Percentiles rank a stretch among this genome's conserved stretches.
These are phyloP conservation scores for Coemansia sp. DNA, from an alignment of 192 early-diverging fungal species.

Conservation along the genomic window DNA sequence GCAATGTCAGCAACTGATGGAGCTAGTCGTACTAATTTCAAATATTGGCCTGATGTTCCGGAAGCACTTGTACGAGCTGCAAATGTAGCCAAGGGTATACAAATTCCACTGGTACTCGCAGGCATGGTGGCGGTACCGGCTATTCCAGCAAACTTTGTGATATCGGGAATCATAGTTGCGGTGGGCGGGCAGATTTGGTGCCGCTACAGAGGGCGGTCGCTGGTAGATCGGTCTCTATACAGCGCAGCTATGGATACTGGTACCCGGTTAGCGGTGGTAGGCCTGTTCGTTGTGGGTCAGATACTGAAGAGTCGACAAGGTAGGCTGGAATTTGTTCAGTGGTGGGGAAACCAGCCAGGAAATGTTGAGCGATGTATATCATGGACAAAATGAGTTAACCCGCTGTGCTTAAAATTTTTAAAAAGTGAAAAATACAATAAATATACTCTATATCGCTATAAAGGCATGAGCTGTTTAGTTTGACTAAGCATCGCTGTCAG, in stretches of 20 bases:
- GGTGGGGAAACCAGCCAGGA: constrained; percentile 45
- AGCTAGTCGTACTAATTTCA: not conserved
- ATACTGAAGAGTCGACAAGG: constrained; percentile 11
- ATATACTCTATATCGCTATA: not conserved
- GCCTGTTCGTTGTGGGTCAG: constrained; percentile 38
- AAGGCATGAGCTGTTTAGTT: not conserved
- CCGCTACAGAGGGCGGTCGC: constrained; percentile 12
- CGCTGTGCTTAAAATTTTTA: not conserved
- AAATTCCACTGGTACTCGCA: constrained; percentile 43
- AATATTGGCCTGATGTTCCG: not conserved
- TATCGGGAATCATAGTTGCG: constrained; percentile 35
- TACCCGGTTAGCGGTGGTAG: constrained; percentile 28
- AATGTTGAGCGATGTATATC: constrained; percentile 38
- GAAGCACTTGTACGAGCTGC: not conserved
- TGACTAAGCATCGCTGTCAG: constrained; percentile 10
- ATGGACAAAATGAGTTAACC: not conserved
- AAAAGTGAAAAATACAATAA: not conserved
- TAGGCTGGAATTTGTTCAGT: constrained; percentile 35
- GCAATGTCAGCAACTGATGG: not conserved
- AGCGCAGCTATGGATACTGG: constrained; percentile 46
- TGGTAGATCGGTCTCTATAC: constrained; percentile 47
- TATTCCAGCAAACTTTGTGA: constrained; percentile 45
- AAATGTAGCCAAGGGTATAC: constrained; percentile 10
- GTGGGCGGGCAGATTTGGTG: constrained; percentile 34
- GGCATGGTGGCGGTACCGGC: constrained; percentile 52